These are phyloP conservation scores for Andrographis paniculata DNA, from an alignment of 305 asterid species.

Conservation along the genomic window DNA sequence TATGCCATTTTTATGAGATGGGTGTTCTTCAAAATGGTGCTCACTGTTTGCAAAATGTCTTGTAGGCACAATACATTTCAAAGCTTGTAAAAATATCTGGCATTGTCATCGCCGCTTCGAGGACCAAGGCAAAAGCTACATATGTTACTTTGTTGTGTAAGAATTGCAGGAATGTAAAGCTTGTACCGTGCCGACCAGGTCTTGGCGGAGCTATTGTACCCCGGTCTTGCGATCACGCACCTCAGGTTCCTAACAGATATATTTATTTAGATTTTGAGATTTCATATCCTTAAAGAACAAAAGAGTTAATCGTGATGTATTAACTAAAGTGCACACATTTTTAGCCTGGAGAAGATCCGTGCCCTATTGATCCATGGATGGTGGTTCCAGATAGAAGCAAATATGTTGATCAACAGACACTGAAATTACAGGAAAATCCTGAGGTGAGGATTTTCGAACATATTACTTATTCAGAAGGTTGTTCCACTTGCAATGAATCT, in stretches of 20 bases:
- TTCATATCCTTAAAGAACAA: conserved; percentile 1
- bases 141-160: conserved; percentile 85
- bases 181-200: conserved; percentile 95
- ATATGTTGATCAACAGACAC: conserved; percentile 92
- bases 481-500: conserved; percentile 4
- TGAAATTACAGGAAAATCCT: conserved; percentile 91
- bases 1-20: conserved; percentile 5
- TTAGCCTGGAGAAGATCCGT: conserved; percentile 80
- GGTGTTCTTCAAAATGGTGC: neutral
- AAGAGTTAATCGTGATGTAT: no score
- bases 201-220: conserved; percentile 98
- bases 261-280: neutral
- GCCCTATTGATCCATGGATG: conserved; percentile 93
- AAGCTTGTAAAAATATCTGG: conserved; percentile 91
- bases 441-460: conserved; percentile 42
- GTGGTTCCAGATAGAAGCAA: conserved; percentile 92
- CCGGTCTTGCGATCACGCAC: conserved; percentile 78
- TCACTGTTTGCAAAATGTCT: conserved; percentile 5
- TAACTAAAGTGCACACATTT: conserved; percentile 13
- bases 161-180: conserved; percentile 83
- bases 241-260: conserved; percentile 47
- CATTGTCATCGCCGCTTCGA: conserved; percentile 94
- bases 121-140: conserved; percentile 97
- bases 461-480: neutral
- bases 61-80: conserved; percentile 86